phyloP scores from a whole-genome alignment of 139 green algal genomes.

The Chlorella sp. region DNA sequence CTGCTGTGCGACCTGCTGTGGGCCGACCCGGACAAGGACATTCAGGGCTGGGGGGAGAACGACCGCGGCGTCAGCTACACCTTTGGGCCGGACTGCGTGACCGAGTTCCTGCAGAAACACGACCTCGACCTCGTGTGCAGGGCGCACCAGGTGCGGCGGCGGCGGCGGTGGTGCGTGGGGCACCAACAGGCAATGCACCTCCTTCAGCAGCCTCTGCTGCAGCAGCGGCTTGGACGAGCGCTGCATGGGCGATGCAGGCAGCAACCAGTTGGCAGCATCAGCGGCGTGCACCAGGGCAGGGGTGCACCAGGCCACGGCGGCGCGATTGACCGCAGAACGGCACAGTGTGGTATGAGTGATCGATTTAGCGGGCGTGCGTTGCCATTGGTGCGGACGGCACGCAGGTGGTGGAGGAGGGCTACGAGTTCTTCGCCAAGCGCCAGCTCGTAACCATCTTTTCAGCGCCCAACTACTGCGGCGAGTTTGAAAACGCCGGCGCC shows the following conservation, averaged over 20 bases:
- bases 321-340: too few relatives aligned
- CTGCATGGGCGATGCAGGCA: too few relatives aligned
- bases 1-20: slow-evolving; percentile 99
- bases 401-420: slow-evolving; percentile 97
- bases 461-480: slow-evolving; percentile 98
- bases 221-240: neutral
- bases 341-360: too few relatives aligned
- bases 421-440: slow-evolving; percentile 99
- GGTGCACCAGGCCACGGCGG: too few relatives aligned
- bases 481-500: slow-evolving; percentile 99
- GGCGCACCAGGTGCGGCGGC: slow-evolving; percentile 82
- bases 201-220: too few relatives aligned
- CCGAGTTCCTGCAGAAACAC: slow-evolving; percentile 94
- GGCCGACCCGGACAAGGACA: slow-evolving; percentile 99
- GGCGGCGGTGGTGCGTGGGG: too few relatives aligned
- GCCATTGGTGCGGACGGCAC: neutral
- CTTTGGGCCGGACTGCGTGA: slow-evolving; percentile 92
- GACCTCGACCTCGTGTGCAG: slow-evolving; percentile 96
- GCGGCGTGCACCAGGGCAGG: too few relatives aligned
- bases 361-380: too few relatives aligned
- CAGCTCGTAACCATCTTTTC: slow-evolving; percentile 99
- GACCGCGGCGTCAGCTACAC: slow-evolving; percentile 99
- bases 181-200: too few relatives aligned
- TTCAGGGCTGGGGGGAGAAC: slow-evolving; percentile 97
- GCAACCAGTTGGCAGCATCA: too few relatives aligned